Percentiles rank a stretch among this genome's conserved stretches.
Conservation (phyloP, 2,329 filamentous ascomycete species). For the Paecilomyces sp. region DNA sequence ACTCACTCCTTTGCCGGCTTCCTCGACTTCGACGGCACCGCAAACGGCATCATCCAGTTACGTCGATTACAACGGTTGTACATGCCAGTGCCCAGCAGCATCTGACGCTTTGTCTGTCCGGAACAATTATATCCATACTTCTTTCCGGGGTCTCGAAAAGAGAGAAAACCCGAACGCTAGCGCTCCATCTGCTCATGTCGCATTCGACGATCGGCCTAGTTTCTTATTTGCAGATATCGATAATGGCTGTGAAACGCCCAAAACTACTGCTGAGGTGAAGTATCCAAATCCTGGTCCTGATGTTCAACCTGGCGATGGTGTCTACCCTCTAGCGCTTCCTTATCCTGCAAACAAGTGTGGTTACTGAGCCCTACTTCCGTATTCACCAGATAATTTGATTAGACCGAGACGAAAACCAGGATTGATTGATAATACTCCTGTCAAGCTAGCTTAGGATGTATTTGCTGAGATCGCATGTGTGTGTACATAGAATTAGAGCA, state of each 20-base stretch:
- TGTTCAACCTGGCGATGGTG: constrained; percentile 37
- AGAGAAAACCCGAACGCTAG: not conserved
- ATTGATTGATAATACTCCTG: too few relatives aligned
- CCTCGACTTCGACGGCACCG: not conserved
- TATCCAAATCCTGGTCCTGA: constrained; percentile 38
- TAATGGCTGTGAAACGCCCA: constrained; percentile 31
- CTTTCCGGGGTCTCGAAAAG: constrained; percentile 10
- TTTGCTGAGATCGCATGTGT: too few relatives aligned
- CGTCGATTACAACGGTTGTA: not conserved
- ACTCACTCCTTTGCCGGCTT: not conserved
- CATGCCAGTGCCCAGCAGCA: not conserved
- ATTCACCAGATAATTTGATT: not conserved
- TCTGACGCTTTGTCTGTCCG: not conserved
- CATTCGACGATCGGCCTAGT: constrained; percentile 31
- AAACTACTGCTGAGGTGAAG: constrained; percentile 33
- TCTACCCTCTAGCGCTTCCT: constrained; percentile 36
- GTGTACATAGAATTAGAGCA: too few relatives aligned
- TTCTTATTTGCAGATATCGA: constrained; percentile 36
- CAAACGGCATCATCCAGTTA: not conserved
- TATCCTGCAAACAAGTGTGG: constrained; percentile 5
- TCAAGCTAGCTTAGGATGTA: too few relatives aligned
- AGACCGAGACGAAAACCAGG: too few relatives aligned
- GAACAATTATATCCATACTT: not conserved
- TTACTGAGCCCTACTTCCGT: not conserved
- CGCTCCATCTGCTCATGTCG: constrained; percentile 8